Conservation (phyloP, 1,139 yeast species). For the Debaryomyces singareniensis region DNA sequence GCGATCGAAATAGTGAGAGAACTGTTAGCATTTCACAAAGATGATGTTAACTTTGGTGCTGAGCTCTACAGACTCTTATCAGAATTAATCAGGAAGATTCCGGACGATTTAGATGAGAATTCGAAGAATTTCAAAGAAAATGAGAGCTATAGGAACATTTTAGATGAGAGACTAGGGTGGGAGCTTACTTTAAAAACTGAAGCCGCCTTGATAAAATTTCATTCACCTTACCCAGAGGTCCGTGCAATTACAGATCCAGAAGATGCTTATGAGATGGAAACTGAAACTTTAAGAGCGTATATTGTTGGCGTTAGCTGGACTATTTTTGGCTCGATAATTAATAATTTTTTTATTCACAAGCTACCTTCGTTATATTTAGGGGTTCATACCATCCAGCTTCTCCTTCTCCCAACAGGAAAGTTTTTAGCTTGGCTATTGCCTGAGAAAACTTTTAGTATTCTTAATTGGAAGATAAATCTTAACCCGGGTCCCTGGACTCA, state of each 20-base stretch:
- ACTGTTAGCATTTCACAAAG: slow-evolving; percentile 32
- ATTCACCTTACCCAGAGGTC: slow-evolving; percentile 43
- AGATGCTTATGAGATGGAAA: slow-evolving; percentile 33
- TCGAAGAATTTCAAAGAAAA: slow-evolving; percentile 7
- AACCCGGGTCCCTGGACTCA: slow-evolving; percentile 51
- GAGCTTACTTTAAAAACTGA: slow-evolving; percentile 29
- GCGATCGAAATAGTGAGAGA: slow-evolving; percentile 31
- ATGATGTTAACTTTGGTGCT: slow-evolving; percentile 35
- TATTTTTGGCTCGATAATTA: slow-evolving; percentile 33
- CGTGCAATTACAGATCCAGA: slow-evolving; percentile 40
- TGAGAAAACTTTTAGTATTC: slow-evolving; percentile 13
- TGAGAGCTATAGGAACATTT: slow-evolving; percentile 4
- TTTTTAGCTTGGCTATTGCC: slow-evolving; percentile 34
- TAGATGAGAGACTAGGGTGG: slow-evolving; percentile 24
- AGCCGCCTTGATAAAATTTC: slow-evolving; percentile 36
- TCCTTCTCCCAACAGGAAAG: slow-evolving; percentile 36
- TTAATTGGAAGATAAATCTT: slow-evolving; percentile 20
- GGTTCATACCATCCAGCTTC: slow-evolving; percentile 37
- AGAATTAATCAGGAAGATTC: slow-evolving; percentile 20
- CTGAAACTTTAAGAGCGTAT: slow-evolving; percentile 38
- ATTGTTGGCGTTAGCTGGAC: slow-evolving; percentile 39
- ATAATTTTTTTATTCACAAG: slow-evolving; percentile 40
- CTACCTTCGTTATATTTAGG: slow-evolving; percentile 34
- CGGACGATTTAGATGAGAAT: slow-evolving; percentile 9
- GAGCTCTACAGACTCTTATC: slow-evolving; percentile 30